A percentile compares a stretch with the other conserved stretches of the same genome.
Conservation (phyloP, 2,329 filamentous ascomycete genomes). For the Lasiodiplodia citricola region DNA sequence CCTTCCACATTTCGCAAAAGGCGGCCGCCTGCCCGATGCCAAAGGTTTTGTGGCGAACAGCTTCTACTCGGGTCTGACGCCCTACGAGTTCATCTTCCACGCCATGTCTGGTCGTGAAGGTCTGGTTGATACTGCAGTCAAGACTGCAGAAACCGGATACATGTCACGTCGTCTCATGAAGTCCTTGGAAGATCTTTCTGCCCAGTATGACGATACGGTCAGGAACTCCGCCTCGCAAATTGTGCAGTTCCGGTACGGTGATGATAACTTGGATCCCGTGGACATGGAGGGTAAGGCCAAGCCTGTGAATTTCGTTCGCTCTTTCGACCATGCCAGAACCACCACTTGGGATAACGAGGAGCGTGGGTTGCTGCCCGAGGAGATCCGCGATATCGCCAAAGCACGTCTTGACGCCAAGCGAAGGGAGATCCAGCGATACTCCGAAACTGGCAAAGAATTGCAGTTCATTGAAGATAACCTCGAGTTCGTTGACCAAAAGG, state of each 20-base stretch:
- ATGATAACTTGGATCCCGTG: slow-evolving; percentile 92
- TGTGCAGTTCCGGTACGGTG: slow-evolving; percentile 97
- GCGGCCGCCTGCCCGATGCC: slow-evolving; percentile 85
- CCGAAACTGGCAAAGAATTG: slow-evolving; percentile 38
- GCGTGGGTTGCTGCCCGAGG: slow-evolving; percentile 71
- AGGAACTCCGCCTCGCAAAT: slow-evolving; percentile 86
- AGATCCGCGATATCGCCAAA: slow-evolving; percentile 73
- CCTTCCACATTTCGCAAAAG: slow-evolving; percentile 93
- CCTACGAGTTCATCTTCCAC: slow-evolving; percentile 96
- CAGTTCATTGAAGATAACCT: slow-evolving; percentile 53
- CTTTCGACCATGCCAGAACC: slow-evolving; percentile 81
- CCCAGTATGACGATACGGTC: slow-evolving; percentile 92
- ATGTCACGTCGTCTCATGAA: slow-evolving; percentile 99
- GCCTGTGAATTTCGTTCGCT: slow-evolving; percentile 90
- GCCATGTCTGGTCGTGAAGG: slow-evolving; percentile 98
- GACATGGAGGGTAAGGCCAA: slow-evolving; percentile 96
- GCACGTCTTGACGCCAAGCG: slow-evolving; percentile 72
- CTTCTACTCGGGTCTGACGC: slow-evolving; percentile 90
- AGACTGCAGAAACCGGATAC: slow-evolving; percentile 98
- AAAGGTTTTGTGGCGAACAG: slow-evolving; percentile 98
- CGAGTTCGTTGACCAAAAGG: slow-evolving; percentile 58
- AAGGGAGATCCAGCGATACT: slow-evolving; percentile 56
- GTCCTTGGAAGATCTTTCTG: slow-evolving; percentile 91
- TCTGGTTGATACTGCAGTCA: slow-evolving; percentile 97
- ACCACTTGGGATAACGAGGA: slow-evolving; percentile 82